phyloP scores from a whole-genome alignment of 1,284 basidiomycete species.

The Pseudozyma hubeiensis region DNA sequence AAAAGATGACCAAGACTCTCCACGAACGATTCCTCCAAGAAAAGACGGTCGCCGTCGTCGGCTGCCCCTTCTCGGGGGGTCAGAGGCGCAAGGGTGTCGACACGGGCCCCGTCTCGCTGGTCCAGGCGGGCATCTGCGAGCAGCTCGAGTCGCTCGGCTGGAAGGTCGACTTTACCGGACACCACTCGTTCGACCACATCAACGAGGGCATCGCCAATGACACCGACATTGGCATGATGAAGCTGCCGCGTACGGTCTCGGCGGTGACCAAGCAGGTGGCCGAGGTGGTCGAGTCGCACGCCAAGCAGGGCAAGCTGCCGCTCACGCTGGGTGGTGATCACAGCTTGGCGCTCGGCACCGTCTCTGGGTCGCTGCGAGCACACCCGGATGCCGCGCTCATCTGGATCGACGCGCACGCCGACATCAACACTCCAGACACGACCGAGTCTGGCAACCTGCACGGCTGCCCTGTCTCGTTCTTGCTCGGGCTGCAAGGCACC shows the following conservation, averaged over 20 bases:
- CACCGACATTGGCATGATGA: constrained; percentile 60
- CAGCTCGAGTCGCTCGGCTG: constrained; percentile 77
- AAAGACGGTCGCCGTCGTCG: constrained; percentile 60
- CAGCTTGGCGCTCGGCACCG: constrained; percentile 75
- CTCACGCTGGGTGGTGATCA: constrained; percentile 97
- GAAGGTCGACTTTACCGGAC: constrained; percentile 87
- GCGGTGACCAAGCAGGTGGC: constrained; percentile 85
- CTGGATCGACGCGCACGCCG: constrained; percentile 80
- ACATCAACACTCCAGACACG: constrained; percentile 90
- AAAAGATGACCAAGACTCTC: constrained; percentile 33
- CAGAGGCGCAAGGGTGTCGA: constrained; percentile 66
- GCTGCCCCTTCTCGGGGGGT: constrained; percentile 66
- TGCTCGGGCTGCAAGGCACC: constrained; percentile 71
- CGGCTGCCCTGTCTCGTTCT: constrained; percentile 97
- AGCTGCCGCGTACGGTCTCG: constrained; percentile 60
- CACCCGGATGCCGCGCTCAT: constrained; percentile 81
- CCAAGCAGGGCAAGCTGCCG: constrained; percentile 81
- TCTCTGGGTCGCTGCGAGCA: constrained; percentile 69
- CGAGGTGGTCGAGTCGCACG: constrained; percentile 80
- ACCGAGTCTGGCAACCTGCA: constrained; percentile 93
- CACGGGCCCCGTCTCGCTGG: constrained; percentile 60
- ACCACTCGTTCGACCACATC: constrained; percentile 87
- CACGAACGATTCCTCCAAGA: constrained; percentile 51
- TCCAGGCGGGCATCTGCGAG: constrained; percentile 57
- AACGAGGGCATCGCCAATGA: constrained; percentile 66